Evolutionary conservation across 2,329 filamentous ascomycete genomes (phyloP).

Genomic region (Thielaviopsis musarum): DNA sequence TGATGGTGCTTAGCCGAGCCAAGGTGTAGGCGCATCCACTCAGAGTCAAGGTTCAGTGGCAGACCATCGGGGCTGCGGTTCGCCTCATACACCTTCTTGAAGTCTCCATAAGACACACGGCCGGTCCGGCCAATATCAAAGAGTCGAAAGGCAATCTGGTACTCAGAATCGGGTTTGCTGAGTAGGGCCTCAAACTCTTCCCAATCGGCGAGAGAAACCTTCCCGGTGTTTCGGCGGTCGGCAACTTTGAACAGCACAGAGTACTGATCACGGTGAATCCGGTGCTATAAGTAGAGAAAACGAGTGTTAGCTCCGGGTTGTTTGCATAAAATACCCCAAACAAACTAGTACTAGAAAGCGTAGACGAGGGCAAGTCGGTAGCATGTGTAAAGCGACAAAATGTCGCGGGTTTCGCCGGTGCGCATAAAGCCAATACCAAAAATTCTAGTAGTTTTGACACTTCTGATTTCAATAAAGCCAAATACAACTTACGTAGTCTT

Average conservation of each 20-base stretch:
- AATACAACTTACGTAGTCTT: constrained; percentile 67
- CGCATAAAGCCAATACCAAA: not conserved
- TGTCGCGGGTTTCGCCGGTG: not conserved
- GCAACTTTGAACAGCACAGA: constrained; percentile 83
- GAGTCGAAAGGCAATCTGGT: constrained; percentile 93
- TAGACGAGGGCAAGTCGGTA: not conserved
- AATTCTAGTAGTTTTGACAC: not conserved
- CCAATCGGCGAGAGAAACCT: constrained; percentile 73
- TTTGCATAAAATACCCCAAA: not conserved
- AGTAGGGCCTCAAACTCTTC: constrained; percentile 86
- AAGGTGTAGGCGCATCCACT: constrained; percentile 91
- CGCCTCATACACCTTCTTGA: constrained; percentile 68
- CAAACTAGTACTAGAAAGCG: not conserved
- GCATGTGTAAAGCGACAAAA: not conserved
- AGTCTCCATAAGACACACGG: constrained; percentile 75
- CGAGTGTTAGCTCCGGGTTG: not conserved
- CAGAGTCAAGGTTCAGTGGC: constrained; percentile 91
- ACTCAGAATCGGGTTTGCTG: constrained; percentile 88
- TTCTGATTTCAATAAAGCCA: not conserved
- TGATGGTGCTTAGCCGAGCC: constrained; percentile 78
- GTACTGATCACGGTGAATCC: constrained; percentile 94
- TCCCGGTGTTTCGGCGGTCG: constrained; percentile 58
- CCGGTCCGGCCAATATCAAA: constrained; percentile 80
- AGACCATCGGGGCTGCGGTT: constrained; percentile 77
- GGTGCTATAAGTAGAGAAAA: constrained; percentile 48